Evolutionary conservation across 106 monocot species (phyloP).

Genomic region (Dendrobium nobile): DNA sequence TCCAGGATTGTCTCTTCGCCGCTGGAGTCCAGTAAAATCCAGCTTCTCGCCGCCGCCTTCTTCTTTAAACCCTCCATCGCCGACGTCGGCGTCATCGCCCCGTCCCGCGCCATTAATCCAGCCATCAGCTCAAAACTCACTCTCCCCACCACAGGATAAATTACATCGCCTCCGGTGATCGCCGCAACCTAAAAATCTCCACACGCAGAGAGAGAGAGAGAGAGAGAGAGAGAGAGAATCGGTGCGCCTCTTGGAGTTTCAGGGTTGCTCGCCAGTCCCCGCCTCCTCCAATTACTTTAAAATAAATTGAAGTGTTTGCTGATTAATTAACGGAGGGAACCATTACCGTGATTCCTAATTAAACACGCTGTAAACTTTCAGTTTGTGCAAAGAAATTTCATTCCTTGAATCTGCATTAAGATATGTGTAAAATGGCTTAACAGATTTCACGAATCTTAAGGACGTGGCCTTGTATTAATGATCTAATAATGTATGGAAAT

Average conservation of each 20-base stretch:
- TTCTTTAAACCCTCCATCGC: slow-evolving; percentile 10
- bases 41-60: slow-evolving; percentile 12
- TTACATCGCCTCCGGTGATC: not conserved
- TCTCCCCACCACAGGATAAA: not conserved
- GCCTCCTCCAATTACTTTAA: not conserved
- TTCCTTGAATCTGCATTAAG: not conserved
- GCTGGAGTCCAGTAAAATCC: slow-evolving; percentile 14
- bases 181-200: not conserved
- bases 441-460: no score
- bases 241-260: not conserved
- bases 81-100: not conserved
- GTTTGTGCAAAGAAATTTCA: not conserved
- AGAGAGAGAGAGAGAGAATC: not conserved
- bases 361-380: not conserved
- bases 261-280: not conserved
- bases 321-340: not conserved
- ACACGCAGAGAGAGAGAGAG: not conserved
- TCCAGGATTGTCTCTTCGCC: slow-evolving; percentile 39
- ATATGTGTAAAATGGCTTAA: not conserved
- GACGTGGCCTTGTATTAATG: no score
- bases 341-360: not conserved
- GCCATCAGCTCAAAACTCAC: not conserved
- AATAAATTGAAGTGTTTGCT: not conserved
- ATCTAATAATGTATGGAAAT: no score
- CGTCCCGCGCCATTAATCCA: slow-evolving; percentile 4